phyloP scores from a whole-genome alignment of 176 grass and related monocot genomes.

The sorghum (Sorghum bicolor) region DNA sequence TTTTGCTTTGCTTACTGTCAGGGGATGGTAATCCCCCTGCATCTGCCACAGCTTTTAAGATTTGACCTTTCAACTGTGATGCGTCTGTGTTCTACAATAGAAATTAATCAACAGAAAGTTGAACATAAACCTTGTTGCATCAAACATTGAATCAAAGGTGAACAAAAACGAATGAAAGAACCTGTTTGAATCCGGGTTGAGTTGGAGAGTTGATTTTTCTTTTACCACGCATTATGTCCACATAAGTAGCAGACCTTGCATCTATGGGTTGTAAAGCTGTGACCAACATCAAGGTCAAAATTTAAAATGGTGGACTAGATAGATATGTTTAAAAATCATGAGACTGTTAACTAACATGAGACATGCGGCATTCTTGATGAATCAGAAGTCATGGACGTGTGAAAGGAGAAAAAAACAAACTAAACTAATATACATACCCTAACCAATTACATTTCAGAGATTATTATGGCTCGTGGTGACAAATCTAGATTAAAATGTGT shows the following conservation, averaged over 20 bases:
- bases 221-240: not conserved
- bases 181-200: not conserved
- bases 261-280: not conserved
- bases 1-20: slow-evolving; percentile 10
- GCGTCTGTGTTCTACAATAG: not conserved
- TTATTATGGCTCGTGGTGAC: not conserved
- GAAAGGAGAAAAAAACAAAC: not conserved
- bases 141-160: not conserved
- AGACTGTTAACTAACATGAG: not conserved
- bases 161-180: not conserved
- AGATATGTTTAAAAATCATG: not conserved
- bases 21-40: not conserved
- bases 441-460: not conserved
- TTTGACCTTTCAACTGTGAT: not conserved
- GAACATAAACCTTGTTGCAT: not conserved
- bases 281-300: not conserved
- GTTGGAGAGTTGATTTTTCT: not conserved
- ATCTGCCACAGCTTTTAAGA: not conserved
- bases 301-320: not conserved
- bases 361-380: not conserved
- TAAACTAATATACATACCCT: not conserved
- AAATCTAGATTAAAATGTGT: not conserved
- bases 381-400: not conserved
- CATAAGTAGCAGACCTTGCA: not conserved
- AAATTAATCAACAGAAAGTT: slow-evolving; percentile 5